Percentiles rank a stretch among this genome's conserved stretches.
Conservation (phyloP, 73 alveolate genomes). For the Tetrahymena malaccensis region DNA sequence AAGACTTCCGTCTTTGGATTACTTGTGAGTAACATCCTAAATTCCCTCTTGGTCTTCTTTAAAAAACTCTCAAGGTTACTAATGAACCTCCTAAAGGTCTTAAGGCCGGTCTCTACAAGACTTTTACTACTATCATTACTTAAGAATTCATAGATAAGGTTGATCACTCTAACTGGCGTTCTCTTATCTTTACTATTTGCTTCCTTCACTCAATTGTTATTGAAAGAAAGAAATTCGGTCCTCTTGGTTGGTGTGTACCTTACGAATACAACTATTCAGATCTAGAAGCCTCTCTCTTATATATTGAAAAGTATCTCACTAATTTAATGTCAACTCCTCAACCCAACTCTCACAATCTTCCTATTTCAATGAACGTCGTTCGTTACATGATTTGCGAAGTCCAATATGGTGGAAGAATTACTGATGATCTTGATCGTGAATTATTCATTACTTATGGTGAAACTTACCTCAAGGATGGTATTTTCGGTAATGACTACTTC, state of each 20-base stretch:
- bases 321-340: constrained; percentile 75
- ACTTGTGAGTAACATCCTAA: constrained; percentile 97
- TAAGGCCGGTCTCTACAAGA: constrained; percentile 98
- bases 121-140: constrained; percentile 96
- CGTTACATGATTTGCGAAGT: constrained; percentile 98
- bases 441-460: constrained; percentile 87
- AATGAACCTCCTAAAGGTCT: constrained; percentile 99
- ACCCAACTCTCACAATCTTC: constrained; percentile 59
- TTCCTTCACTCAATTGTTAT: constrained; percentile 97
- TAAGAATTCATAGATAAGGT: constrained; percentile 92
- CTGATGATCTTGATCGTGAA: constrained; percentile 96
- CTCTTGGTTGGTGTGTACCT: constrained; percentile 99
- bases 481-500: constrained; percentile 45
- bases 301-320: constrained; percentile 96
- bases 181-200: constrained; percentile 91
- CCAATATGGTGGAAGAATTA: constrained; percentile 99
- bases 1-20: constrained; percentile 99
- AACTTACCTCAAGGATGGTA: constrained; percentile 61
- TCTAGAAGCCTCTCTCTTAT: constrained; percentile 96
- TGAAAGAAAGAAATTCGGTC: constrained; percentile 98
- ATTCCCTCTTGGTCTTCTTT: constrained; percentile 99
- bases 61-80: constrained; percentile 99
- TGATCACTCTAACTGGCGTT: constrained; percentile 97
- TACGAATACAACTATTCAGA: constrained; percentile 99
- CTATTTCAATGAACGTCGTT: constrained; percentile 89